Percentiles rank a stretch among this genome's conserved stretches.
Evolutionary conservation across 495 filamentous ascomycete genomes (phyloP).

Genomic region (Tuber aestivum): DNA sequence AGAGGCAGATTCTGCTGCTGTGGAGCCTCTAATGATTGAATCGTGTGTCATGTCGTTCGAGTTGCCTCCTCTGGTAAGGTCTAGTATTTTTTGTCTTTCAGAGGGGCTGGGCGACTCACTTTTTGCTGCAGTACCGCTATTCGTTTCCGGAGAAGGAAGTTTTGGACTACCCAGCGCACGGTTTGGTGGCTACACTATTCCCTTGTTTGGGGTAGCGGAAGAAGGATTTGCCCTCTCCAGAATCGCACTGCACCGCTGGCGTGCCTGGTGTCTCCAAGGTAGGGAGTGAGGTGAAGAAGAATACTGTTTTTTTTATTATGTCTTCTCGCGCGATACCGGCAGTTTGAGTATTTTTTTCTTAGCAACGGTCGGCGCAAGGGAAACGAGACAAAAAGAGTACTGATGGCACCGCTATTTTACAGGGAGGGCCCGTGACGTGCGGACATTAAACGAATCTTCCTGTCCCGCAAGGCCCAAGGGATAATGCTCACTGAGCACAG

Average conservation of each 20-base stretch:
- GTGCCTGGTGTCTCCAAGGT: too few species aligned
- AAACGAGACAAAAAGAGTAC: background rate
- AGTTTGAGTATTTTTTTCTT: too few species aligned
- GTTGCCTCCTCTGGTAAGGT: slow-evolving; percentile 1
- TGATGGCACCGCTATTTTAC: background rate
- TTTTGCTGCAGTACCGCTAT: background rate
- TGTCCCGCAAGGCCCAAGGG: background rate
- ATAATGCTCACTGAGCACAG: background rate
- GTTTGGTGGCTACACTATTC: too few species aligned
- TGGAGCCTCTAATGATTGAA: background rate
- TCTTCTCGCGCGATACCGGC: background rate
- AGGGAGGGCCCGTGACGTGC: background rate
- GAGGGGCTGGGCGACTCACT: background rate
- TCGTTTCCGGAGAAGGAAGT: background rate
- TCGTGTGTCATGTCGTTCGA: background rate
- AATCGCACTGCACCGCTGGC: background rate
- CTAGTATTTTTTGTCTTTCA: background rate
- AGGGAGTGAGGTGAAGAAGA: too few species aligned
- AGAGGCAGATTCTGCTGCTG: background rate
- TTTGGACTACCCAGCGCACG: background rate
- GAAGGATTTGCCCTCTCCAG: background rate
- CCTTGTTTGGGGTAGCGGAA: background rate
- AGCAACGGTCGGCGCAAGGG: background rate
- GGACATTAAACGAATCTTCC: background rate
- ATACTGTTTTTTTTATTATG: background rate